A percentile compares a stretch with the other conserved stretches of the same genome.
Conservation (phyloP, 176 grass and related monocot genomes). For the Oryza meyeriana region DNA sequence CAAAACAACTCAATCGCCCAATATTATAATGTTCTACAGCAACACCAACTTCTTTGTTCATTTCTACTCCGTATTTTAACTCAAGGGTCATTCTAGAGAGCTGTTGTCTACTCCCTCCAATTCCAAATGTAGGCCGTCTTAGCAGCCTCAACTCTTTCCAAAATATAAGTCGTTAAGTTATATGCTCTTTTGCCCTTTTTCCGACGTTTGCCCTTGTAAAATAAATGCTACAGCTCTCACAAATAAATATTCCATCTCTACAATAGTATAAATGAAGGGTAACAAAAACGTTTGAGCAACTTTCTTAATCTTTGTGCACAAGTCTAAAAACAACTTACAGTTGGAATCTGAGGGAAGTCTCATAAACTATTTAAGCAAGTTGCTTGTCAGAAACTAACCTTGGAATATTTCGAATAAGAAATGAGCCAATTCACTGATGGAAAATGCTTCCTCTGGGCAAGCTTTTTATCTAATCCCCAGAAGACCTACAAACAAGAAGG, state of each 20-base stretch:
- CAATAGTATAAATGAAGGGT: no score
- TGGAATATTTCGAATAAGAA: slow-evolving; percentile 91
- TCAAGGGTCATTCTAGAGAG: background rate
- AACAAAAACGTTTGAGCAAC: background rate
- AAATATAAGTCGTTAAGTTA: no score
- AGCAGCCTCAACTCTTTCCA: background rate
- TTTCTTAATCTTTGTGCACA: background rate
- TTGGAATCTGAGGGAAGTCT: background rate
- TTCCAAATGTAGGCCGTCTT: background rate
- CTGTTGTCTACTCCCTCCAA: background rate
- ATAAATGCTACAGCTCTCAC: no score
- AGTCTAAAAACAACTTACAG: background rate
- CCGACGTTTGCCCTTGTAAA: background rate
- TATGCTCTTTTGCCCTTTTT: no score
- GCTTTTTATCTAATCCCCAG: slow-evolving; percentile 94
- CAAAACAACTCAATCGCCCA: background rate
- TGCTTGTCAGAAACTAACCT: slow-evolving; percentile 38
- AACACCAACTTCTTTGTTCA: background rate
- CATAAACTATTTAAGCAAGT: background rate
- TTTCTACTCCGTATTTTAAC: background rate
- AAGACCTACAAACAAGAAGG: slow-evolving; percentile 57
- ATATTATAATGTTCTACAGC: background rate
- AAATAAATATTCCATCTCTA: no score
- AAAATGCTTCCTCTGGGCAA: slow-evolving; percentile 95
- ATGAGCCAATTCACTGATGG: slow-evolving; percentile 95